These are phyloP conservation scores for Protomyces lactucae-debilis DNA, from an alignment of 1,139 yeast genomes.

Conservation along the genomic window DNA sequence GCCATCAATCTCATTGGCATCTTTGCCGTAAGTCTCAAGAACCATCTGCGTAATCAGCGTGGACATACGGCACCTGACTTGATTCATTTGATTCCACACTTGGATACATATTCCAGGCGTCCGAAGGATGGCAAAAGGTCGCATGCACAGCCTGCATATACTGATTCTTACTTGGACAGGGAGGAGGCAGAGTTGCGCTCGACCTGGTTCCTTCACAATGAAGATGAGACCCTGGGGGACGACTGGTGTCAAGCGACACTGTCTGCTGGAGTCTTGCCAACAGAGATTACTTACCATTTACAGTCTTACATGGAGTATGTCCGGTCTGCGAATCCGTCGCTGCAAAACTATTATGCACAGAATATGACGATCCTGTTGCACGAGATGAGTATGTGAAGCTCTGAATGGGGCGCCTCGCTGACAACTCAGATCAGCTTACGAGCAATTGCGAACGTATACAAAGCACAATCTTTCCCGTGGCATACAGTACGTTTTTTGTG, in stretches of 20 bases:
- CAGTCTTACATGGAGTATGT: constrained; percentile 12
- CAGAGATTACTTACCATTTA: constrained; percentile 28
- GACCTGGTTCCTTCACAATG: constrained; percentile 9
- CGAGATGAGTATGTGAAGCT: not conserved
- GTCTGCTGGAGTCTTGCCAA: constrained; percentile 24
- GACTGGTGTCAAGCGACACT: constrained; percentile 16
- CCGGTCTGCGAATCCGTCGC: not conserved
- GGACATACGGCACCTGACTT: constrained; percentile 31
- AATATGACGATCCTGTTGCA: constrained; percentile 1
- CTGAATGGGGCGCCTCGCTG: not conserved
- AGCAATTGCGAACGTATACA: constrained; percentile 30
- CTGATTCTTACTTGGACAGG: not conserved
- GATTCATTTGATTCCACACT: constrained; percentile 29
- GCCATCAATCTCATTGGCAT: constrained; percentile 30
- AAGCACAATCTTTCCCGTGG: constrained; percentile 33
- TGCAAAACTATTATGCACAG: constrained; percentile 12
- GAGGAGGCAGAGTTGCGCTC: constrained; percentile 3
- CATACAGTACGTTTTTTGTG: constrained; percentile 24
- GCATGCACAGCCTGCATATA: not conserved
- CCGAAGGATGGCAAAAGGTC: not conserved
- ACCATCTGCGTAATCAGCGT: constrained; percentile 32
- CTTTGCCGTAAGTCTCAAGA: constrained; percentile 32
- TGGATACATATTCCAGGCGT: constrained; percentile 27
- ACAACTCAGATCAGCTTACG: constrained; percentile 3
- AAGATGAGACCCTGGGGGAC: not conserved